phyloP scores from a whole-genome alignment of 2,329 filamentous ascomycete species.

The Penicillium aurantiogriseum region DNA sequence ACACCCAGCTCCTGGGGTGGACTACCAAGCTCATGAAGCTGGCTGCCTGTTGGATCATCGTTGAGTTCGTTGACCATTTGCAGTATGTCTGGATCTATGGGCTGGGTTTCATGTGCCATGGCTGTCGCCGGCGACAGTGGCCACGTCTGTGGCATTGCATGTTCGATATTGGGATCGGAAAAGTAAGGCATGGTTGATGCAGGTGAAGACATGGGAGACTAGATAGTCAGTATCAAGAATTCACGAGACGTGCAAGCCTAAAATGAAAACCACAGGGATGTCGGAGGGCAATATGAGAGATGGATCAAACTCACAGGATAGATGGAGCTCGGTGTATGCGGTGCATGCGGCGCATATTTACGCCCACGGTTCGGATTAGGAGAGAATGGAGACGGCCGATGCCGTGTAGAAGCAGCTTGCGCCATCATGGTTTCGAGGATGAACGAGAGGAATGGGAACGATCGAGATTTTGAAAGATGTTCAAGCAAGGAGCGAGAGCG shows the following conservation, averaged over 20 bases:
- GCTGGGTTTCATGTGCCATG: not conserved
- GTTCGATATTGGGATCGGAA: not conserved
- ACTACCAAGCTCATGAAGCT: not conserved
- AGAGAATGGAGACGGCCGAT: not conserved
- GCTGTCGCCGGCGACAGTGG: not conserved
- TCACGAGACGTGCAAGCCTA: not conserved
- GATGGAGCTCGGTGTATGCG: not conserved
- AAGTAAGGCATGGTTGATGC: not conserved
- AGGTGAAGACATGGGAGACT: not conserved
- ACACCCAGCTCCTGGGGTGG: not conserved
- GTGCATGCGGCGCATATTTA: not conserved
- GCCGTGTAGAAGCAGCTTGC: not conserved
- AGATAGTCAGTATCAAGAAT: not conserved
- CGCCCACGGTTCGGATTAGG: not conserved
- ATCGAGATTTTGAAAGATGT: not conserved
- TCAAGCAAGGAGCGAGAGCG: not conserved
- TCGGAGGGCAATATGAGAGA: not conserved
- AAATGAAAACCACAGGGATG: not conserved
- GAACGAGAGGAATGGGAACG: not conserved
- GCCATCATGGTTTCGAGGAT: not conserved
- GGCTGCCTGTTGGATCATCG: not conserved
- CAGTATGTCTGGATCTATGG: not conserved
- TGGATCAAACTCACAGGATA: not conserved
- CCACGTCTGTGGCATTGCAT: not conserved
- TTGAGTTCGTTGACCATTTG: not conserved